phyloP scores from a whole-genome alignment of 2,329 filamentous ascomycete genomes.

The Bipolaris gigantea region DNA sequence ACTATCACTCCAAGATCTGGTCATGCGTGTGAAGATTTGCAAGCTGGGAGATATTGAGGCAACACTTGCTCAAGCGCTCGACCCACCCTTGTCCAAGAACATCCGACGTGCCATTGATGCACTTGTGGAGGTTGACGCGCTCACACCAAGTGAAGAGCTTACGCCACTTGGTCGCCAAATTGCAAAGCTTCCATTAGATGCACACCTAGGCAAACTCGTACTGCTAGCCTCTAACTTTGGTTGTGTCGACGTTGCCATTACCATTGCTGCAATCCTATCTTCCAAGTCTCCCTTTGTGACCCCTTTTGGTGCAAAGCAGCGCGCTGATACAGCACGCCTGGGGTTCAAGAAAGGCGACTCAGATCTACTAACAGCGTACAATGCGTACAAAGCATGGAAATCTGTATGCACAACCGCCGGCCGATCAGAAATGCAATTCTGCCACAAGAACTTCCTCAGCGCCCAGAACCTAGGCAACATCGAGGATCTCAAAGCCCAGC shows the following conservation, averaged over 20 bases:
- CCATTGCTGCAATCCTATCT: constrained; percentile 87
- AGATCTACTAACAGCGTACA: constrained; percentile 89
- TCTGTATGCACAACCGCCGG: constrained; percentile 71
- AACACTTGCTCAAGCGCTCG: constrained; percentile 82
- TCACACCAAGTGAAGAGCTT: constrained; percentile 79
- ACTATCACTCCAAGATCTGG: constrained; percentile 88
- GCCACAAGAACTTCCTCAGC: constrained; percentile 90
- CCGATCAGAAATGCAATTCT: constrained; percentile 83
- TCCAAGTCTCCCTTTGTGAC: constrained; percentile 93
- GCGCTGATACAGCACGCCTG: constrained; percentile 77
- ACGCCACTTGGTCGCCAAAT: constrained; percentile 86
- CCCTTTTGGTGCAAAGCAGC: constrained; percentile 78
- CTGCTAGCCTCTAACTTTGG: constrained; percentile 83
- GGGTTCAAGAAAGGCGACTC: constrained; percentile 85
- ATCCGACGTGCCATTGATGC: constrained; percentile 91
- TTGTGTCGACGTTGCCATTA: constrained; percentile 88
- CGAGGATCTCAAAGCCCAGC: constrained; percentile 91
- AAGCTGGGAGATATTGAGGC: constrained; percentile 92
- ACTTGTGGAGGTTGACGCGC: constrained; percentile 85
- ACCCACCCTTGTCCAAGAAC: constrained; percentile 88
- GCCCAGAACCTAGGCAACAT: constrained; percentile 88
- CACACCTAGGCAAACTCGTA: constrained; percentile 92
- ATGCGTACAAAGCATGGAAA: constrained; percentile 90
- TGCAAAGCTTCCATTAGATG: constrained; percentile 85
- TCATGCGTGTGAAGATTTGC: constrained; percentile 96